A percentile compares a stretch with the other conserved stretches of the same genome.
Conservation (phyloP, 495 filamentous ascomycete genomes). For the Choiromyces venosus region DNA sequence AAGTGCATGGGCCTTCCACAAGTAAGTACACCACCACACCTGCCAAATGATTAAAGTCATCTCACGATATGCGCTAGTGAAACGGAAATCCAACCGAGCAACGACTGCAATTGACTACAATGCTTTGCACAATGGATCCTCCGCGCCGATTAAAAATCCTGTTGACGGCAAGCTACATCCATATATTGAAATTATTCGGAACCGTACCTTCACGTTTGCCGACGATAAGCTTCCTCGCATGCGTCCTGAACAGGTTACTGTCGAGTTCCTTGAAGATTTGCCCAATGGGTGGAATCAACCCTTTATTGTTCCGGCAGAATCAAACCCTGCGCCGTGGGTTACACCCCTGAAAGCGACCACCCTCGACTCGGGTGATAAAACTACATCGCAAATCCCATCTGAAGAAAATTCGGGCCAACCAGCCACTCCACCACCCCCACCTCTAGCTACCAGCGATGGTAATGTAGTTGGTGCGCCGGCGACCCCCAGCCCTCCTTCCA, state of each 20-base stretch:
- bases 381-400: not conserved
- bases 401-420: not conserved
- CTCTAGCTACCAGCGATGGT: not conserved
- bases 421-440: slow-evolving; percentile 9
- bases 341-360: not conserved
- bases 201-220: slow-evolving; percentile 59
- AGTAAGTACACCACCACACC: slow-evolving; percentile 48
- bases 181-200: slow-evolving; percentile 65
- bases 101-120: slow-evolving; percentile 71
- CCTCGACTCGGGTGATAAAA: not conserved
- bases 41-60: slow-evolving; percentile 4
- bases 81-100: slow-evolving; percentile 47
- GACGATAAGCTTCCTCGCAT: slow-evolving; percentile 63
- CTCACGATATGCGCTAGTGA: slow-evolving; percentile 23
- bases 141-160: slow-evolving; percentile 59
- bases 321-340: slow-evolving; percentile 55
- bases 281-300: slow-evolving; percentile 65
- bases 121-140: slow-evolving; percentile 60
- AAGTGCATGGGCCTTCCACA: slow-evolving; percentile 59
- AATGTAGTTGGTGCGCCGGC: not conserved
- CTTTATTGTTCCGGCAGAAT: slow-evolving; percentile 61
- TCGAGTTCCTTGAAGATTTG: slow-evolving; percentile 59
- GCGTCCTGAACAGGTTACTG: slow-evolving; percentile 61
- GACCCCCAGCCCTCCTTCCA: not conserved
- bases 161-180: slow-evolving; percentile 66